Percentiles rank a stretch among this genome's conserved stretches.
These are phyloP conservation scores for Xylaria longipes DNA, from an alignment of 495 filamentous ascomycete genomes.

Conservation along the genomic window DNA sequence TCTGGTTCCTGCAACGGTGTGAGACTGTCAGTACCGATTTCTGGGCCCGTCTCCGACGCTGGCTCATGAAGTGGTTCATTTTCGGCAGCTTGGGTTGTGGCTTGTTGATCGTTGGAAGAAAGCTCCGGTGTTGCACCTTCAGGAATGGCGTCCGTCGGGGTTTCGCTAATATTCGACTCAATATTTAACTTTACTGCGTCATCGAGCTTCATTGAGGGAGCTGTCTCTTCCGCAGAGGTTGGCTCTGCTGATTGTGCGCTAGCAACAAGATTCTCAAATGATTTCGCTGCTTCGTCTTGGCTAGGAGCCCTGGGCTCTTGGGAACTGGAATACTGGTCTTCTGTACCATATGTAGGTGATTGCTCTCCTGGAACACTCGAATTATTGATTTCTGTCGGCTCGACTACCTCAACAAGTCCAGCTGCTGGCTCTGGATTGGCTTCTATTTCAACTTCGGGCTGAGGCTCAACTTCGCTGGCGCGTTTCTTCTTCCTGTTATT, in stretches of 20 bases:
- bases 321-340: neutral
- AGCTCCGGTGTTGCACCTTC: neutral
- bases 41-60: neutral
- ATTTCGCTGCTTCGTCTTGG: neutral
- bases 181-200: neutral
- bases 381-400: neutral
- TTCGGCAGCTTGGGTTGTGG: neutral
- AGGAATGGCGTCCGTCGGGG: neutral
- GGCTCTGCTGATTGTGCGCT: neutral
- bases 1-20: conserved; percentile 10
- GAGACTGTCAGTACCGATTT: neutral
- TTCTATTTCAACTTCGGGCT: conserved; percentile 16
- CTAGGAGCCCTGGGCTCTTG: neutral
- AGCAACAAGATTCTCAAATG: neutral
- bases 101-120: conserved; percentile 22
- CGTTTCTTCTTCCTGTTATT: conserved; percentile 36
- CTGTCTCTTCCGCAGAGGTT: neutral
- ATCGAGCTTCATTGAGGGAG: neutral
- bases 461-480: conserved; percentile 26
- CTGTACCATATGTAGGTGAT: neutral
- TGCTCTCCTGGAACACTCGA: neutral
- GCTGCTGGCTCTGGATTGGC: conserved; percentile 19
- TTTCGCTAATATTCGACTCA: neutral
- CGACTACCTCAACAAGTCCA: neutral
- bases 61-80: conserved; percentile 8